Evolutionary conservation across 805 yeast species (phyloP), one percentile per base, ranked within the genome.

Genomic region (Barnettozyma botsteinii): DNA sequence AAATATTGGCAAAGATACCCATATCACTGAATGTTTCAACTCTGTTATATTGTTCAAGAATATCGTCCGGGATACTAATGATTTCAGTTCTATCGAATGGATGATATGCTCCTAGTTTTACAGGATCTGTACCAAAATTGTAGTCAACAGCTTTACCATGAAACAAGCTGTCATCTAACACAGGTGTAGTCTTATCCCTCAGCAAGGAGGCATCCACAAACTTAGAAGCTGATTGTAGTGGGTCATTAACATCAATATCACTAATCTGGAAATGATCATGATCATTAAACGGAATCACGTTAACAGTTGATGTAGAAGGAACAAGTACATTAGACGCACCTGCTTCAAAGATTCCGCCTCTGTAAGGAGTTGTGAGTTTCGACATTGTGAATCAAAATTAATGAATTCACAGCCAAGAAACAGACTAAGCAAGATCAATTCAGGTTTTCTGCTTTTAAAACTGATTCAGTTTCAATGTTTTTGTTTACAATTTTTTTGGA

Each of bases 1-100:
- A 75, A 23, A 93, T 72, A 42, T 83, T 88, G 0, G 89, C 76
- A 49, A 93, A 79, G 20, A 88, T 64, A 12, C 98, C 98, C 78
- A 85, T 80, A 43, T 80, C 78, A 28, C 88, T 77, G 35, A 71
- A 71, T 38, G 78, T 72, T 52, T 83, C 80, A 6, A 85, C 72
- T 35, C 73, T 71, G 48, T 78, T 79, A 56, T 81, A 76, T 50
- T 84, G 87, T 40, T 80, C 81, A 49, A 84, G 75, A 46, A 87
- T 77, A 46, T 74, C 77, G 56, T 88, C 95, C 1, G 97, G 97
- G 37, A 89, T 75, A 52, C 75, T 77, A 43, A 80, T 68, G 38
- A 80, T 77, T 25, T 73, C 72, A 2, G 81, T 69, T 53, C 81
- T 80, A 54, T 80, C 89, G 59, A 87, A 88, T 8, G 95, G 81